Conservation (phyloP, 2,329 filamentous ascomycete genomes). For the Graphium sp. region DNA sequence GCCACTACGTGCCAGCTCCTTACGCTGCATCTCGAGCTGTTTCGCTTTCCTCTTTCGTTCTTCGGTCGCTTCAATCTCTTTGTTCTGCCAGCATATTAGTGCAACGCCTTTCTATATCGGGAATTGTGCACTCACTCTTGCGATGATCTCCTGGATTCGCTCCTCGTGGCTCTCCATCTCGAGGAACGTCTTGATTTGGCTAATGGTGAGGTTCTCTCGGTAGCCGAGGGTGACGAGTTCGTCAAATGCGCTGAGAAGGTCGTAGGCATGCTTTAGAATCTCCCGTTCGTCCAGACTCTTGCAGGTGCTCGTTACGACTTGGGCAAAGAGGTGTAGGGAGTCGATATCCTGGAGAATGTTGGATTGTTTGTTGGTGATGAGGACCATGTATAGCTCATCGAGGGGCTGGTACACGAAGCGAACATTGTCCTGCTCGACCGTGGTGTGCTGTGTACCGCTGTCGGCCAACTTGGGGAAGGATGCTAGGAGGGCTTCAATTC, state of each 20-base stretch:
- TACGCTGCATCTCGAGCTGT: constrained; percentile 96
- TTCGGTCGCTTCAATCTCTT: constrained; percentile 94
- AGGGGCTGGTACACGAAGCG: constrained; percentile 98
- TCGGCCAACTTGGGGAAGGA: constrained; percentile 97
- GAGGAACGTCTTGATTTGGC: constrained; percentile 96
- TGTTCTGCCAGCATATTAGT: constrained; percentile 48
- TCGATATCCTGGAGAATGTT: constrained; percentile 99
- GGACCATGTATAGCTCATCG: constrained; percentile 98
- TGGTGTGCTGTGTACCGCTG: constrained; percentile 91
- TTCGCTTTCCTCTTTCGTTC: constrained; percentile 98
- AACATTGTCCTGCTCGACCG: constrained; percentile 97
- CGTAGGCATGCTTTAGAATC: constrained; percentile 87
- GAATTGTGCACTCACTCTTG: constrained; percentile 41
- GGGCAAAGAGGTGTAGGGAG: constrained; percentile 91
- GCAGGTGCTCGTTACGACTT: constrained; percentile 93
- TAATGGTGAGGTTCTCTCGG: constrained; percentile 86
- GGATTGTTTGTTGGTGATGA: constrained; percentile 98
- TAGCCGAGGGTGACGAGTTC: constrained; percentile 94
- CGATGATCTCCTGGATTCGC: constrained; percentile 96
- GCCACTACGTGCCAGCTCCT: constrained; percentile 60
- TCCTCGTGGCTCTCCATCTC: constrained; percentile 99
- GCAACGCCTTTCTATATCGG: not conserved
- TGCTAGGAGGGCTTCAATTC: constrained; percentile 90
- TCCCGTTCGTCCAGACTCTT: constrained; percentile 91
- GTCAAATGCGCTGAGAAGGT: constrained; percentile 90